These are phyloP conservation scores for Sanguinoderma infundibulare DNA, from an alignment of 1,284 basidiomycete species.

Conservation along the genomic window DNA sequence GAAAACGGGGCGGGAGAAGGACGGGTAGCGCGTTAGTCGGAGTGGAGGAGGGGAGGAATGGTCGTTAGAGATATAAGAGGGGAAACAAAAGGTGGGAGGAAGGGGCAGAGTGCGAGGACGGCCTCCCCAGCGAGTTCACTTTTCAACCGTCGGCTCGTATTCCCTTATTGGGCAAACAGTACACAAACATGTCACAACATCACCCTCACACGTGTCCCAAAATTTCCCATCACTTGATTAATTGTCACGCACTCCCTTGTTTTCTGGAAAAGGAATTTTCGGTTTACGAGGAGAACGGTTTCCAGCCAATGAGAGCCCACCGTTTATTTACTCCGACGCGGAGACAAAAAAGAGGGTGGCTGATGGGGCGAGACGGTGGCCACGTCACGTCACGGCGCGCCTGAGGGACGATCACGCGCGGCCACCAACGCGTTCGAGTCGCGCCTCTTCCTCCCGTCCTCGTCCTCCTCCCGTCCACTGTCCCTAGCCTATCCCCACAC, in stretches of 20 bases:
- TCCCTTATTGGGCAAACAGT: slow-evolving; percentile 20
- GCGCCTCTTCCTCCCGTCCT: not conserved
- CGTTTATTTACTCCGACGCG: slow-evolving; percentile 19
- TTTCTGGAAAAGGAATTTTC: slow-evolving; percentile 19
- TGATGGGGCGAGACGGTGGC: slow-evolving; percentile 18
- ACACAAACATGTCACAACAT: slow-evolving; percentile 31
- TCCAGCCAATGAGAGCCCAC: slow-evolving; percentile 10
- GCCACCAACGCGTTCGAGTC: slow-evolving; percentile 20
- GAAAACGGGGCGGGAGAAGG: slow-evolving; percentile 23
- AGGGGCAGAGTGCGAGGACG: slow-evolving; percentile 24
- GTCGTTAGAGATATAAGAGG: slow-evolving; percentile 23
- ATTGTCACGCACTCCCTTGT: slow-evolving; percentile 22
- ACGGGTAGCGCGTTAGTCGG: slow-evolving; percentile 27
- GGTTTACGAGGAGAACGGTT: slow-evolving; percentile 16
- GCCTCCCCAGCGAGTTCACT: slow-evolving; percentile 22
- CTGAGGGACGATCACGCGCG: slow-evolving; percentile 21
- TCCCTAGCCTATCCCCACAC: not conserved
- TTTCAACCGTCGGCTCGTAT: slow-evolving; percentile 33
- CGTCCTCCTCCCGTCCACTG: not conserved
- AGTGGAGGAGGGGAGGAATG: slow-evolving; percentile 18
- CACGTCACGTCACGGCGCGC: slow-evolving; percentile 26
- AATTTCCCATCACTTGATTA: slow-evolving; percentile 21
- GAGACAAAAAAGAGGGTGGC: slow-evolving; percentile 20
- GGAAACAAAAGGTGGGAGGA: slow-evolving; percentile 26
- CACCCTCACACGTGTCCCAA: slow-evolving; percentile 30